phyloP scores from a whole-genome alignment of 116 monocot genomes.

The Phalaenopsis hybrid region DNA sequence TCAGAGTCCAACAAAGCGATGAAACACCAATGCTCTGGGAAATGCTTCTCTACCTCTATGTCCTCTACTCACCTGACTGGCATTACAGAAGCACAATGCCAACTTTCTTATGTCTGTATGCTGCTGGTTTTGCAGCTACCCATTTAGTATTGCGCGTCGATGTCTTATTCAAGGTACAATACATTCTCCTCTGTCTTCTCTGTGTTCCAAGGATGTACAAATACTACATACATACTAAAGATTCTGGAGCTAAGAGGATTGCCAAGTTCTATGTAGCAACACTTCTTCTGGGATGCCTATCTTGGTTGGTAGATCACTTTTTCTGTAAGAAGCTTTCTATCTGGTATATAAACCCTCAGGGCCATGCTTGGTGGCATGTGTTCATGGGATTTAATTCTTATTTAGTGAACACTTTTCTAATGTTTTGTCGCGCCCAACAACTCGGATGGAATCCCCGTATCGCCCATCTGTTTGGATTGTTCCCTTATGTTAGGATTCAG shows the following conservation, averaged over 20 bases:
- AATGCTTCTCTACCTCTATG: conserved; percentile 85
- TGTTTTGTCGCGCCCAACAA: conserved; percentile 86
- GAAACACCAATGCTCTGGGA: too few species aligned
- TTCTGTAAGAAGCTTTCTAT: conserved; percentile 46
- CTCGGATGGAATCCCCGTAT: conserved; percentile 59
- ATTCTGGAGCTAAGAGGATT: conserved; percentile 55
- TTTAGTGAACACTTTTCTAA: conserved; percentile 75
- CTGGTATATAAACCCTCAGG: conserved; percentile 79
- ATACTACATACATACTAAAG: conserved; percentile 80
- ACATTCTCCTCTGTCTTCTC: conserved; percentile 57
- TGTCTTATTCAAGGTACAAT: conserved; percentile 61
- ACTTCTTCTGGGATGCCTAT: conserved; percentile 37
- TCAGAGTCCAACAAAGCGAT: too few species aligned
- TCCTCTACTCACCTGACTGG: conserved; percentile 87
- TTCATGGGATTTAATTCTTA: conserved; percentile 86
- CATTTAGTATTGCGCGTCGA: conserved; percentile 45
- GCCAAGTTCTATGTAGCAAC: conserved; percentile 58
- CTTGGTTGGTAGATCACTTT: conserved; percentile 58
- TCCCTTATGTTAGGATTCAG: conserved; percentile 69
- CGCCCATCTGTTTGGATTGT: conserved; percentile 37
- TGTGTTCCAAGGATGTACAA: conserved; percentile 93
- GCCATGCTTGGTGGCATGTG: conserved; percentile 86
- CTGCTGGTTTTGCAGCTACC: conserved; percentile 43
- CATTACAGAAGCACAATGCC: conserved; percentile 86
- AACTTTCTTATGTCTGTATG: conserved; percentile 76